These are phyloP conservation scores for Suillus occidentalis DNA, from an alignment of 768 basidiomycete genomes.

Conservation along the genomic window DNA sequence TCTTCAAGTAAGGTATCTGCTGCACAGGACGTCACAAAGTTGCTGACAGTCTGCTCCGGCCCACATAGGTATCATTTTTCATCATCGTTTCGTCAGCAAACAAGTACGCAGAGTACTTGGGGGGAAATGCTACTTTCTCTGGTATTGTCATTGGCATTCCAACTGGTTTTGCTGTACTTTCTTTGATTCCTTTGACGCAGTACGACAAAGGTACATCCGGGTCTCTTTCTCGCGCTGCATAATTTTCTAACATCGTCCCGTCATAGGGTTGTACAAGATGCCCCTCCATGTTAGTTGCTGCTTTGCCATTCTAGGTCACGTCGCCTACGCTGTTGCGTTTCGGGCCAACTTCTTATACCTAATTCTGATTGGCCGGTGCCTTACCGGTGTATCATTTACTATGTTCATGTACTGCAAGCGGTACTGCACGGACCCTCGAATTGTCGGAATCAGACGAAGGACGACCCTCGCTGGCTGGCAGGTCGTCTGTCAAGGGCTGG, in stretches of 20 bases:
- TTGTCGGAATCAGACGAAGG: conserved; percentile 62
- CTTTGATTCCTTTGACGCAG: conserved; percentile 54
- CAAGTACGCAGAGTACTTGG: conserved; percentile 59
- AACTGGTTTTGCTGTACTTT: conserved; percentile 57
- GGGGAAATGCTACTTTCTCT: conserved; percentile 69
- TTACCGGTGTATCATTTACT: conserved; percentile 59
- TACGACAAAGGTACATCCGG: conserved; percentile 50
- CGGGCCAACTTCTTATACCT: conserved; percentile 59
- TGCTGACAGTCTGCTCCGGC: not conserved
- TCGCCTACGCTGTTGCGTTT: conserved; percentile 65
- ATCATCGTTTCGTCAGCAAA: conserved; percentile 68
- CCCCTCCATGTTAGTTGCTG: conserved; percentile 58
- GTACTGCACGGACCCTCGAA: conserved; percentile 65
- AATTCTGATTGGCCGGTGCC: conserved; percentile 69
- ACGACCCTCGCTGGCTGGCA: conserved; percentile 64
- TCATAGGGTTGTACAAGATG: conserved; percentile 50
- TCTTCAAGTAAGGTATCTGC: conserved; percentile 39
- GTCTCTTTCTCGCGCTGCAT: not conserved
- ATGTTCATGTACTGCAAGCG: conserved; percentile 69
- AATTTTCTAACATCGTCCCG: not conserved
- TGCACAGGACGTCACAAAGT: not conserved
- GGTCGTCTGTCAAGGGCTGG: conserved; percentile 61
- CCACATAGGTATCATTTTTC: conserved; percentile 61
- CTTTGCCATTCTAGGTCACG: conserved; percentile 52
- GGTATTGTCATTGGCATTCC: conserved; percentile 70